Base-by-base conservation (phyloP, 75 land plant species). In the Pinus taeda region DNA sequence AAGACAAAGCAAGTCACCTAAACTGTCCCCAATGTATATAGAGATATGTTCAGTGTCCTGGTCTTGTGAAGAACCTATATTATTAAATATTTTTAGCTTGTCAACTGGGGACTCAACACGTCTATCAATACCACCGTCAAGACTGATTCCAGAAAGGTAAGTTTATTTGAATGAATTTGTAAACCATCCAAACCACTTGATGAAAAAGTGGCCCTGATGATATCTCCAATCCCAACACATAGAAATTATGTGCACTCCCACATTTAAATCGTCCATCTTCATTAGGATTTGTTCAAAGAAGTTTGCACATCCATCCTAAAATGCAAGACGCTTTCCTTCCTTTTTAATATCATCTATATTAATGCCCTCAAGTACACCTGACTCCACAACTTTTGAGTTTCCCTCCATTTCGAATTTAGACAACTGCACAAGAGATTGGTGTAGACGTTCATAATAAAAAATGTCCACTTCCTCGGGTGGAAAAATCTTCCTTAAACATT, bases 141-240 rank as follows among this genome's bases (percentile, higher is more conserved):
- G 36, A 85, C 57, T 6, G 79, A 79, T 15, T 81, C 91, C 63
- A 82, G 79, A 55, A 80, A 88, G 4, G 17, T 53, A 53, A 94
- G 89, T 62, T 97, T 98, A 81, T 97, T 97, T 62, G 98, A 80
- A 77, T 90, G 93, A 45, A 97, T 71, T 18, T 75, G 79, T n/a
- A 91, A 45, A 8, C 53, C 11, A 45, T 45, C 11, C 53, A 45
- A 45, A 66, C 18, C 67, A 39, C 42, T 92, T 88, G 90, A 76
- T 12, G 82, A 85, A 71, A 95, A 91, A 11, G 89, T 88, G 74
- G 90, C 80, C 60, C 90, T 84, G 26, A 95, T 93, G 71, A 93
- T 84, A 70, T 90, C 88, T 45, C 82, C 90, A 84, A 94, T 91
- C 98, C 98, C 96, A 95, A 84, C 94, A 93, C 53, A 88, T 93